Conservation (phyloP, 225 moss, liverwort and hornwort genomes). For the Marchantia polymorpha region DNA sequence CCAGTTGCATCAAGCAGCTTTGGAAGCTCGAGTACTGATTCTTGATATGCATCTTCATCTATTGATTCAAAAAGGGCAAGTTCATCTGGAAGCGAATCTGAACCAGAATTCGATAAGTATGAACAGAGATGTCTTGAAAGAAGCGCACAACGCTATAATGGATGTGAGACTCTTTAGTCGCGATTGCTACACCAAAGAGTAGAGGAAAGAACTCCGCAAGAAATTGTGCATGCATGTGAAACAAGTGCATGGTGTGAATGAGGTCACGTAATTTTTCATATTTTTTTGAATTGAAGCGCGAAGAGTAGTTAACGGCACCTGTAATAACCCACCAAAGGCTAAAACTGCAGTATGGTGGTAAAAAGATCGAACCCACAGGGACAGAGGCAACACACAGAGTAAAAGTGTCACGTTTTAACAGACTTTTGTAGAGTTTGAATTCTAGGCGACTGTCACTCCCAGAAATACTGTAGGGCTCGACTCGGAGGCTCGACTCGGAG, state of each 20-base stretch:
- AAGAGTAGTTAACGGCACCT: too few species aligned
- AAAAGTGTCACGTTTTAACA: too few species aligned
- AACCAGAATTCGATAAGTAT: slow-evolving; percentile 82
- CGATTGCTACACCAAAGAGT: slow-evolving; percentile 29
- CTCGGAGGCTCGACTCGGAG: too few species aligned
- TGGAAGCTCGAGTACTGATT: slow-evolving; percentile 67
- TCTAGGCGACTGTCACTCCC: too few species aligned
- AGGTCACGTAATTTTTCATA: too few species aligned
- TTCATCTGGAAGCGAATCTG: slow-evolving; percentile 43
- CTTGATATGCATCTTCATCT: slow-evolving; percentile 54
- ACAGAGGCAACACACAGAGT: too few species aligned
- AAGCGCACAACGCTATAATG: slow-evolving; percentile 23
- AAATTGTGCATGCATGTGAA: slow-evolving; percentile 51
- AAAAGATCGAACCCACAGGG: too few species aligned
- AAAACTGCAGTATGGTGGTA: too few species aligned
- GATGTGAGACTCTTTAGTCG: slow-evolving; percentile 40
- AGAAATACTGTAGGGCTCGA: too few species aligned
- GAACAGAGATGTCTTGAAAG: slow-evolving; percentile 53
- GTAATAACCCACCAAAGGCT: too few species aligned
- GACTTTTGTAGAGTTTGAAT: too few species aligned
- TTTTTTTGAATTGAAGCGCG: too few species aligned
- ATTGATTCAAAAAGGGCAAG: slow-evolving; percentile 49
- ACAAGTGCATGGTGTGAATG: slow-evolving; percentile 40
- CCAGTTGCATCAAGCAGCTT: slow-evolving; percentile 49
- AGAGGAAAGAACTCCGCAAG: slow-evolving; percentile 60